These are phyloP conservation scores for Penicillium crystallinum DNA, from an alignment of 495 filamentous ascomycete genomes.

Conservation along the genomic window DNA sequence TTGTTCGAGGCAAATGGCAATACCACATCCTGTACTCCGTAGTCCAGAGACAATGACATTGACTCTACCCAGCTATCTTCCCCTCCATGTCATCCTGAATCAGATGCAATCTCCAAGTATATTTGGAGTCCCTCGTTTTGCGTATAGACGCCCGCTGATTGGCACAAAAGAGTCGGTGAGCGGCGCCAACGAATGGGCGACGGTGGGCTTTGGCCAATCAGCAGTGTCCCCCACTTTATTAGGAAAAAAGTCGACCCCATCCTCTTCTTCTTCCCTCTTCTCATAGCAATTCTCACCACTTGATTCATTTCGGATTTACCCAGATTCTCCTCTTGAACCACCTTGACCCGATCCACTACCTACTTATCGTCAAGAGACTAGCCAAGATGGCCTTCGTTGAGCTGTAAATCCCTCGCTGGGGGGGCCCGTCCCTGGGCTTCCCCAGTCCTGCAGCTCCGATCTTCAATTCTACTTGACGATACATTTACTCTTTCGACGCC, in stretches of 20 bases:
- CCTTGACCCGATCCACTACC: neutral
- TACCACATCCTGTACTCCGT: too few species aligned
- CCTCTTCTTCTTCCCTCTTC: constrained; percentile 29
- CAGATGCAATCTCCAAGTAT: neutral
- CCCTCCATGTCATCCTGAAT: too few species aligned
- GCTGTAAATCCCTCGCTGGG: constrained; percentile 90
- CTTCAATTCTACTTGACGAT: constrained; percentile 72
- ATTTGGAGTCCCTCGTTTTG: neutral
- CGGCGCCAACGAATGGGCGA: constrained; percentile 27
- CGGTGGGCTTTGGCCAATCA: constrained; percentile 25
- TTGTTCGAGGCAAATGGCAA: neutral
- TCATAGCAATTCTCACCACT: neutral
- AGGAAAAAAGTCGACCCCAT: constrained; percentile 29
- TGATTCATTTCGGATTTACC: neutral
- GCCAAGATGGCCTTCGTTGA: constrained; percentile 79
- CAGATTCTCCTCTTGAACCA: constrained; percentile 20
- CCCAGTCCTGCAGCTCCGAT: constrained; percentile 77
- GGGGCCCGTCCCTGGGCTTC: constrained; percentile 55
- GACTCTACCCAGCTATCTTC: too few species aligned
- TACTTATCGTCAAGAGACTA: constrained; percentile 77
- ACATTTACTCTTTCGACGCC: constrained; percentile 54
- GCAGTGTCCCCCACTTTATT: constrained; percentile 15
- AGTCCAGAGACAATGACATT: too few species aligned
- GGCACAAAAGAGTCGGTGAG: constrained; percentile 38
- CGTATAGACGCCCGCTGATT: neutral